Evolutionary conservation across 108 stramenopile genomes (phyloP).

Genomic region (Epipyxis sp.): DNA sequence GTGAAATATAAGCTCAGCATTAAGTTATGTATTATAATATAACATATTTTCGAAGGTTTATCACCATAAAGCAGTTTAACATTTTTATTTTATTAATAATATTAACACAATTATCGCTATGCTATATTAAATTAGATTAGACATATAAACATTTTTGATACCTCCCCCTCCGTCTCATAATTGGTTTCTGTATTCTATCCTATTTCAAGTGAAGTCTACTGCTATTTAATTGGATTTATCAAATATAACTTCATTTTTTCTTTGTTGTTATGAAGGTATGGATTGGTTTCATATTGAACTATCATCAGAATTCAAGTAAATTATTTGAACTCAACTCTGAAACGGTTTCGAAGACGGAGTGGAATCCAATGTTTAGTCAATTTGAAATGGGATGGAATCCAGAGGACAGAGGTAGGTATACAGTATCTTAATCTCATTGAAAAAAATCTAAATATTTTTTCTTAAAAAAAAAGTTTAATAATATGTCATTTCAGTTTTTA

Average conservation of each 20-base stretch:
- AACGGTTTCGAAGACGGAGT: too few species aligned
- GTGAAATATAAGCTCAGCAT: slow-evolving; percentile 53
- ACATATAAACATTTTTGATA: too few species aligned
- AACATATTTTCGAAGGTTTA: slow-evolving; percentile 64
- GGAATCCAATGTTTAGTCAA: too few species aligned
- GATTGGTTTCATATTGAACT: background rate
- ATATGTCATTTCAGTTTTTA: too few species aligned
- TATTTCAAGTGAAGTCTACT: slow-evolving; percentile 40
- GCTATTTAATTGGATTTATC: slow-evolving; percentile 83
- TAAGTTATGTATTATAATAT: background rate
- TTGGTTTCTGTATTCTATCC: slow-evolving; percentile 77
- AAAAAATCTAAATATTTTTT: too few species aligned
- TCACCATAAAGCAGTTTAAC: slow-evolving; percentile 81
- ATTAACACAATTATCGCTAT: slow-evolving; percentile 95
- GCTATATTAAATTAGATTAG: slow-evolving; percentile 97
- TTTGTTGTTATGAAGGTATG: too few species aligned
- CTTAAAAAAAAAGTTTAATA: too few species aligned
- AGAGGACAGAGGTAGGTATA: too few species aligned
- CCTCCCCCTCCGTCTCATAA: too few species aligned
- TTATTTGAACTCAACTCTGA: too few species aligned
- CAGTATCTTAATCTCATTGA: too few species aligned
- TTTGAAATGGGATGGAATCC: too few species aligned
- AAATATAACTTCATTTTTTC: slow-evolving; percentile 75
- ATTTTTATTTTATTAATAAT: slow-evolving; percentile 92
- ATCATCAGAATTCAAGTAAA: background rate